Conservation (phyloP, 1,284 basidiomycete species). For the Irpex sp. region DNA sequence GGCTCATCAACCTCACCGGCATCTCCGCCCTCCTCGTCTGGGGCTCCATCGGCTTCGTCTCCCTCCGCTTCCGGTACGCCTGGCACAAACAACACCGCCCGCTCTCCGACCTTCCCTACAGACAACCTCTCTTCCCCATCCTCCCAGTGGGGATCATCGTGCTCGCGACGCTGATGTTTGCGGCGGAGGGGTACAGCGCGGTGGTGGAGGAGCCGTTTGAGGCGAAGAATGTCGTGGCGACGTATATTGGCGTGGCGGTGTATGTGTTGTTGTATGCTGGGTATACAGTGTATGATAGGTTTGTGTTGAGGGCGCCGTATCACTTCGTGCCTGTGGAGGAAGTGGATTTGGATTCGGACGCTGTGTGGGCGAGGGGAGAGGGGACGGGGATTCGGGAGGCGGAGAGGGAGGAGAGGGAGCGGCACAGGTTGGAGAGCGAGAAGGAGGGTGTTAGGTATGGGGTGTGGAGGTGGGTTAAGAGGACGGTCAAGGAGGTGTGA, state of each 20-base stretch:
- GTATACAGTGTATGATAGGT: slow-evolving; percentile 30
- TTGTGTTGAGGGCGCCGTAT: slow-evolving; percentile 17
- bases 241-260: slow-evolving; percentile 36
- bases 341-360: slow-evolving; percentile 46
- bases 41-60: slow-evolving; percentile 53
- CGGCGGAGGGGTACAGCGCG: slow-evolving; percentile 47
- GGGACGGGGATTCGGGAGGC: slow-evolving; percentile 28
- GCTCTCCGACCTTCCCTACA: slow-evolving; percentile 42
- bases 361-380: slow-evolving; percentile 43
- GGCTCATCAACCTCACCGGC: slow-evolving; percentile 65
- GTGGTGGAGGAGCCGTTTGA: slow-evolving; percentile 31
- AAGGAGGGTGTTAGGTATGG: not conserved
- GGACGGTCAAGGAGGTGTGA: not conserved
- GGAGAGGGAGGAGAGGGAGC: slow-evolving; percentile 5
- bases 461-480: not conserved
- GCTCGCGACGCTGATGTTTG: slow-evolving; percentile 44
- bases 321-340: slow-evolving; percentile 32
- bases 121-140: slow-evolving; percentile 45
- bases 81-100: slow-evolving; percentile 37
- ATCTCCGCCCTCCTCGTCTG: slow-evolving; percentile 69
- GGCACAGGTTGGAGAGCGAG: not conserved
- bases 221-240: slow-evolving; percentile 35
- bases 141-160: slow-evolving; percentile 40
- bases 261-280: slow-evolving; percentile 34
- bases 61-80: slow-evolving; percentile 46